Base-by-base conservation (phyloP, 169 alveolate species). In the Plasmodium chabaudi region DNA sequence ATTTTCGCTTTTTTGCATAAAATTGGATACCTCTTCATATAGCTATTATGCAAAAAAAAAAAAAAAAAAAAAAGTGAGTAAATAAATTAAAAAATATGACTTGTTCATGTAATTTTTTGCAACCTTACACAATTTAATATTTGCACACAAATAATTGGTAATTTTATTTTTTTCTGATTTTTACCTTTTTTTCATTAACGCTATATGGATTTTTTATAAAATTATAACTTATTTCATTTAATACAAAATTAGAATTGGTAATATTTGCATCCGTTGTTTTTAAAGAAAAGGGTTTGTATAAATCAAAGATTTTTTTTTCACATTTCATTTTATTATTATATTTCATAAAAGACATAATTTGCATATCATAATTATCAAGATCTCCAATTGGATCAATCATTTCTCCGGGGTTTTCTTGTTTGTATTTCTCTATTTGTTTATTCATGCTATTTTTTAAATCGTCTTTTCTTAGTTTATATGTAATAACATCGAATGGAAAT, bases 401-500 rank as follows among this genome's bases (percentile, higher is more conserved):
- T 5, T 27, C 61, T 46, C 53, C 46, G 0, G 12, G 39, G 25
- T 65, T 64, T 25, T 65, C 77, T 21, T 64, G 34, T 56, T 79
- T 79, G 27, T 79, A 51, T 47, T 65, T 79, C 0, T 65, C 64
- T 23, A 79, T 17, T 59, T 79, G 82, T 17, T 79, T 79, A 60
- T 79, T 79, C 89, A 79, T 79, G 27, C 82, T 79, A 23, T 79
- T 46, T 39, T 51, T 79, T 19, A 79, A 56, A 17, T 17, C 68
- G n/a, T 79, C 89, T 56, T 65, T 79, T 23, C 89, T 55, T 46
- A 79, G 53, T 46, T 79, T 79, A 46, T 79, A 61, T 42, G 89
- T 79, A 53, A 79, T 65, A 15, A 79, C 89, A 23, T 79, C 89
- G 64, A 79, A 79, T 6, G 89, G 89, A 46, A 79, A 79, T 65